Conservation (phyloP, 371 early-diverging fungal genomes). For the Mucor sp. region DNA sequence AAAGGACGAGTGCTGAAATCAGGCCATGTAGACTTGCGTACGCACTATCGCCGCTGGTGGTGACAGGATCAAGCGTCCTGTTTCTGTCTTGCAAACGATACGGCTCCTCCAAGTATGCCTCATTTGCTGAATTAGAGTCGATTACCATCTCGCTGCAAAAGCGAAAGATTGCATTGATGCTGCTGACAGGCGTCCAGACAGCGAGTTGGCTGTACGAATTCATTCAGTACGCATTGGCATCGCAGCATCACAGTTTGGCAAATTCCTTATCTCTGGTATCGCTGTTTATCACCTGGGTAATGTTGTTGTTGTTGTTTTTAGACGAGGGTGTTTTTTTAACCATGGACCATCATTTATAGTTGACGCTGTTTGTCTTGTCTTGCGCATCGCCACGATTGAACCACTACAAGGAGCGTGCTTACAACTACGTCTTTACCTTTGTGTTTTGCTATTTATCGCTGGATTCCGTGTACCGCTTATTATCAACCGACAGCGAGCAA, state of each 20-base stretch:
- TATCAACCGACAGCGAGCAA: not conserved
- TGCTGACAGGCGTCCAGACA: slow-evolving; percentile 1
- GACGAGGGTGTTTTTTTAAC: no score
- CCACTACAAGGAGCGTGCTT: slow-evolving; percentile 18
- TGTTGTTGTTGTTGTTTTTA: no score
- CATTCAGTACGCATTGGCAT: not conserved
- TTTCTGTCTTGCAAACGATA: slow-evolving; percentile 9
- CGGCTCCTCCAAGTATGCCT: slow-evolving; percentile 3
- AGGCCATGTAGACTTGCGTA: not conserved
- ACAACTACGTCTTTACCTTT: slow-evolving; percentile 12
- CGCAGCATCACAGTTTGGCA: not conserved
- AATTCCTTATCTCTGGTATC: not conserved
- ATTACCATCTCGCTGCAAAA: slow-evolving; percentile 8
- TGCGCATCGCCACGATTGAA: slow-evolving; percentile 19
- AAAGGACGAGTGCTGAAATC: not conserved
- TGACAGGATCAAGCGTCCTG: not conserved
- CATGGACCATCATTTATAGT: not conserved
- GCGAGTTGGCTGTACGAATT: slow-evolving; percentile 8
- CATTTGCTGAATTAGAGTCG: not conserved
- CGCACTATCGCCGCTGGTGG: slow-evolving; percentile 1
- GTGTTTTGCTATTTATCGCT: slow-evolving; percentile 2
- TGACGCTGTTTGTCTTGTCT: slow-evolving; percentile 8
- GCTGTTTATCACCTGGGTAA: slow-evolving; percentile 18
- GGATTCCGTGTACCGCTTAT: not conserved
- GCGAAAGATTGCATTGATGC: not conserved